phyloP scores from a whole-genome alignment of 495 filamentous ascomycete species.

The Beverwykella pulmonaria region DNA sequence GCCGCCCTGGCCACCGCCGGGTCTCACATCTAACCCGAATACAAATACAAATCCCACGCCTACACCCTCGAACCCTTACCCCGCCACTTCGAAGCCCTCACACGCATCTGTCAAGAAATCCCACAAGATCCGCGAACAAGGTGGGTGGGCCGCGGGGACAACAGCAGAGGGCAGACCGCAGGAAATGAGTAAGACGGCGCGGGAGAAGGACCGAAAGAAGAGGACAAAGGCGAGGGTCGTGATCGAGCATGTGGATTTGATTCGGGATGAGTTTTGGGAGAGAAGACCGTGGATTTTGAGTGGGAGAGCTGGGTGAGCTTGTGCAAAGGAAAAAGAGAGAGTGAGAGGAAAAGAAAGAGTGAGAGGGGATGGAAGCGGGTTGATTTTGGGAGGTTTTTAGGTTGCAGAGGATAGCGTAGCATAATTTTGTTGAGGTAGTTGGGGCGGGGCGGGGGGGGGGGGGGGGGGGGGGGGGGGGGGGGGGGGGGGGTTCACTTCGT shows the following conservation, averaged over 20 bases:
- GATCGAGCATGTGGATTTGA: constrained; percentile 86
- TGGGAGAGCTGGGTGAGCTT: constrained; percentile 55
- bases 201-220: constrained; percentile 74
- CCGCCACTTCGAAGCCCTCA: not conserved
- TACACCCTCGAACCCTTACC: not conserved
- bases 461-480: not conserved
- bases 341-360: not conserved
- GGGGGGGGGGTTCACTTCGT: not conserved
- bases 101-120: not conserved
- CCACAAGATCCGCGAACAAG: constrained; percentile 7
- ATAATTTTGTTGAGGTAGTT: too few species aligned
- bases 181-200: constrained; percentile 70
- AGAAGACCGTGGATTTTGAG: constrained; percentile 82
- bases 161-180: not conserved
- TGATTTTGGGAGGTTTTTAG: too few species aligned
- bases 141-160: constrained; percentile 1
- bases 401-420: too few species aligned
- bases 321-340: too few species aligned
- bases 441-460: too few species aligned
- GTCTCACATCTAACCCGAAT: not conserved
- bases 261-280: constrained; percentile 92
- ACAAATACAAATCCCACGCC: not conserved
- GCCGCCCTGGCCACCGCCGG: not conserved
- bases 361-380: not conserved
- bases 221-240: constrained; percentile 74